Conservation (phyloP, 768 basidiomycete genomes). For the Lentinus tigrinus region DNA sequence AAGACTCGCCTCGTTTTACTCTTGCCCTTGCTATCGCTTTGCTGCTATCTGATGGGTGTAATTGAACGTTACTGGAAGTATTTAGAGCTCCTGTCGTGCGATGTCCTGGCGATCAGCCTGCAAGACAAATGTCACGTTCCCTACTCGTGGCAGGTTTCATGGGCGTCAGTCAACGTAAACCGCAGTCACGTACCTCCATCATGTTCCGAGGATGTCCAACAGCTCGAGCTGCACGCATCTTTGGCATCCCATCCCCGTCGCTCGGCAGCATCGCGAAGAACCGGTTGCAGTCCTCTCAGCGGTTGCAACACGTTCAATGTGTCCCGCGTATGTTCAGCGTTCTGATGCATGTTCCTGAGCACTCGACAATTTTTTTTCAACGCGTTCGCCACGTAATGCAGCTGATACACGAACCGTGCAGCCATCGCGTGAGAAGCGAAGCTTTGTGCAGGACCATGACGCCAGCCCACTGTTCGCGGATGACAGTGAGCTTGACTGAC, state of each 20-base stretch:
- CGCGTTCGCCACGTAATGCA: background rate
- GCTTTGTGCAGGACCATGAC: background rate
- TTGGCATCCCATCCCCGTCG: background rate
- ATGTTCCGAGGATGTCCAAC: background rate
- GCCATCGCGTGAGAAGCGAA: background rate
- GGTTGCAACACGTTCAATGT: background rate
- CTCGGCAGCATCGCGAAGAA: background rate
- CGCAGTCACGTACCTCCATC: background rate
- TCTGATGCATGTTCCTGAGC: background rate
- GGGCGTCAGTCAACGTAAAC: background rate
- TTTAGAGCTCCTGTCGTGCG: no score
- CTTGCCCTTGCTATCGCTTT: background rate
- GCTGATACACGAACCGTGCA: background rate
- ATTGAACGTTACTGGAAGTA: background rate
- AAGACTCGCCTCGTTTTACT: background rate
- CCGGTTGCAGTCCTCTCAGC: background rate
- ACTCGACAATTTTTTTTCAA: background rate
- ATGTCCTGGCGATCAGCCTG: background rate
- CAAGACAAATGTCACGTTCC: background rate
- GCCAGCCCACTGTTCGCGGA: background rate
- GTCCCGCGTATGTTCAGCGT: background rate
- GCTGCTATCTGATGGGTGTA: background rate
- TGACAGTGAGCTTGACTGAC: background rate
- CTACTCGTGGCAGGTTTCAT: background rate
- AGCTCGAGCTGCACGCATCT: background rate